Base-by-base conservation (phyloP, 2,329 filamentous ascomycete genomes). In the Diaporthe eres region DNA sequence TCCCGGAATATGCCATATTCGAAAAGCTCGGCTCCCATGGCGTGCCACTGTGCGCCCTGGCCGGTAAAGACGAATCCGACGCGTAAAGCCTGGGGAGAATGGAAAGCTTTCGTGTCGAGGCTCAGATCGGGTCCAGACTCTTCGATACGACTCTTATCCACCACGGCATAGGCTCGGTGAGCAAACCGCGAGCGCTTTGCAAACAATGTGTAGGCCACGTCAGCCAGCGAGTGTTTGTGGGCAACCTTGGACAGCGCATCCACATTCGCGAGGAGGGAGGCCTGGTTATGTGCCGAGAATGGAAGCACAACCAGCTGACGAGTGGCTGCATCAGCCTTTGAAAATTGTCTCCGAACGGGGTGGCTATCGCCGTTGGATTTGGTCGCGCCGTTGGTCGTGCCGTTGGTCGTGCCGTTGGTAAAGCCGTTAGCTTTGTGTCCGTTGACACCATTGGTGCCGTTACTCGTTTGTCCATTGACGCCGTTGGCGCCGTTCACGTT, bases 1-100 rank as follows among this genome's bases (percentile, higher is more conserved):
- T n/a, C 3, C 1, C 73, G 65, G 1, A 76, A 72, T 0, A 53
- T 17, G 1, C 79, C 75, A 53, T 79, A 80, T 0, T 22, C 42
- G 0, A 81, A 39, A 6, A 81, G 74, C 13, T 80, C 77, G 10
- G 42, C 63, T 5, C 80, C 82, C 81, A 84, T 80, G 12, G 77
- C 75, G 0, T 77, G 67, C 79, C 79, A 81, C 39, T 81, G 79
- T 0, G 80, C 79, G 4, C 80, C 80, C 67, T 81, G 80, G 8
- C 80, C 80, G 17, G 80, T 81, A 58, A 81, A 80, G 15, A 81
- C 75, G 37, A 77, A 81, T 13, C 74, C 76, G 9, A 80, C 28
- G 9, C 15, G 13, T 1, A 10, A 3, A 19, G 57, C 6, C 57
- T 60, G 57, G 19, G 7, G 9, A 2, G 57, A 57, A 19, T 8